Conservation (phyloP, 805 yeast species). For the Candida mattraensis region DNA sequence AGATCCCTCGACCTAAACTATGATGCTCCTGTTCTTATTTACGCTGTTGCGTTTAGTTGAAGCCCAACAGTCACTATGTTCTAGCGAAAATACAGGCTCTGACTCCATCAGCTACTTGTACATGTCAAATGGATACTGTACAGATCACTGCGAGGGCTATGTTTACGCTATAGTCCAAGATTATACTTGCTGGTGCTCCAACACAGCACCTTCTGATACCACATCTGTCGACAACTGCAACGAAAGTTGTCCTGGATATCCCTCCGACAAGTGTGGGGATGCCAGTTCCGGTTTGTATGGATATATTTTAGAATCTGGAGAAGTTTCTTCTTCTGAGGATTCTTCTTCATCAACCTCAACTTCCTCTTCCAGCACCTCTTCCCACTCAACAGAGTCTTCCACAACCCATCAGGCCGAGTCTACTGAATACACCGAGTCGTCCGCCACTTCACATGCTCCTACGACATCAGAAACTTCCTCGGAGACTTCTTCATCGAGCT, state of each 20-base stretch:
- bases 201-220: slow-evolving; percentile 40
- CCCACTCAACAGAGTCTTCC: slow-evolving; percentile 2
- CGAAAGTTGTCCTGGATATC: slow-evolving; percentile 45
- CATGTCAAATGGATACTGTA: slow-evolving; percentile 44
- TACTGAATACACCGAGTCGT: slow-evolving; percentile 1
- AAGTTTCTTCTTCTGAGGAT: slow-evolving; percentile 3
- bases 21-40: slow-evolving; percentile 3
- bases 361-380: slow-evolving; percentile 1
- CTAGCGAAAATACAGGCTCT: slow-evolving; percentile 29
- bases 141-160: slow-evolving; percentile 38
- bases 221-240: slow-evolving; percentile 37
- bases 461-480: slow-evolving; percentile 8
- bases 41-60: neutral
- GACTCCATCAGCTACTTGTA: slow-evolving; percentile 14
- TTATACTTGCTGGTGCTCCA: slow-evolving; percentile 49
- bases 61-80: slow-evolving; percentile 24
- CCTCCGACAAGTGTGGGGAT: slow-evolving; percentile 41
- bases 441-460: slow-evolving; percentile 7
- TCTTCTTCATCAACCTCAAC: slow-evolving; percentile 2
- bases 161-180: slow-evolving; percentile 48
- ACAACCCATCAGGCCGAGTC: neutral
- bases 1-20: too few relatives aligned
- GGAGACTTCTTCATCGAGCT: slow-evolving; percentile 3
- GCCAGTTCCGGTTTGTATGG: slow-evolving; percentile 22
- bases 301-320: too few relatives aligned